These are phyloP conservation scores for Choiromyces venosus DNA, from an alignment of 495 filamentous ascomycete genomes.

Conservation along the genomic window DNA sequence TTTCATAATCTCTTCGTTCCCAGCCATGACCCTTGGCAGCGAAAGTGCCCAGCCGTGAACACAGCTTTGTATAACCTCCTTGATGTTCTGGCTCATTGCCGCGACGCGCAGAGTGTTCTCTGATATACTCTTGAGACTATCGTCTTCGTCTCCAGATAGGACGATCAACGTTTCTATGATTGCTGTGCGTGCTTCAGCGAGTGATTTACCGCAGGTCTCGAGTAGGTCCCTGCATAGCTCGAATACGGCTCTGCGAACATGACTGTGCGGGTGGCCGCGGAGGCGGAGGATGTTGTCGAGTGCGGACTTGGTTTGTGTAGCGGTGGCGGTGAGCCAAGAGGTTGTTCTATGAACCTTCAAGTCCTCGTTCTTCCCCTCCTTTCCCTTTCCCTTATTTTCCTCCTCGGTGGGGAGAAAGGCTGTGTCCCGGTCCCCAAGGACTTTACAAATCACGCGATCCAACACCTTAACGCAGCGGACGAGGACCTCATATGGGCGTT, in stretches of 20 bases:
- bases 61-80: conserved; percentile 63
- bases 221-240: conserved; percentile 67
- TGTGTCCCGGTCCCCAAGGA: conserved; percentile 60
- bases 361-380: conserved; percentile 32
- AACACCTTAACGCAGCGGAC: conserved; percentile 57
- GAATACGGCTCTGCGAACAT: conserved; percentile 64
- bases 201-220: conserved; percentile 67
- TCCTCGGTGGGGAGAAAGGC: conserved; percentile 44
- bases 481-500: conserved; percentile 61
- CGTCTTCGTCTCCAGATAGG: conserved; percentile 54
- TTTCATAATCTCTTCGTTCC: conserved; percentile 72
- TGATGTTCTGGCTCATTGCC: conserved; percentile 57
- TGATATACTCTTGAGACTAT: conserved; percentile 42
- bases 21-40: conserved; percentile 76
- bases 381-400: conserved; percentile 9
- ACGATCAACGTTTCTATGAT: conserved; percentile 77
- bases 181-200: conserved; percentile 62
- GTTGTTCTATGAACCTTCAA: conserved; percentile 45
- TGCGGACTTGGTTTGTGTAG: conserved; percentile 77
- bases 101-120: conserved; percentile 53
- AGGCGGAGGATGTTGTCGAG: conserved; percentile 71
- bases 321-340: conserved; percentile 77
- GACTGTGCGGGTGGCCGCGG: conserved; percentile 64
- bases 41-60: conserved; percentile 75
- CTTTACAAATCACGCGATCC: conserved; percentile 53